Evolutionary conservation across 2,329 filamentous ascomycete species (phyloP), one percentile per base, ranked within the genome.

Genomic region (Beauveria medogensis): DNA sequence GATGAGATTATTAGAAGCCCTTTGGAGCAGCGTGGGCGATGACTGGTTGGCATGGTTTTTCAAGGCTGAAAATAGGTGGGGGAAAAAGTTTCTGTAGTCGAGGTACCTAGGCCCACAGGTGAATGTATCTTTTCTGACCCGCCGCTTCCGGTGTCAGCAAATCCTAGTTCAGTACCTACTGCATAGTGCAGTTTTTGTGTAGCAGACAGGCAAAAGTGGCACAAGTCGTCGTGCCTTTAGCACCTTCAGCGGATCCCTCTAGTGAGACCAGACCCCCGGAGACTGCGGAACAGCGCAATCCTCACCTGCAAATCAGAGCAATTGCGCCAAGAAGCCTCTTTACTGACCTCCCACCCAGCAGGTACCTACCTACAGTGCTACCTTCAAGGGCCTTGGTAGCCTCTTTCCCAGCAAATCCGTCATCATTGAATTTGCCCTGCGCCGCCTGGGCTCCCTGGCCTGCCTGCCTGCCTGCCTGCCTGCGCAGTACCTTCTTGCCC

Each of bases 91-190:
- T 28, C 47, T 59, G 47, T n/a, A 22, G 26, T 37, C 34, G 47
- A 59, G 51, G 58, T 60, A 60, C 58, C 51, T 24, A 18, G 58
- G 28, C 58, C 58, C 58, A 60, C 58, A 22, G 20, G 7, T 14
- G 14, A 6, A 60, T 30, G 51, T 60, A 60, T 51, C 51, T 60
- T 20, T 43, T 51, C 30, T 50, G 41, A 28, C 50, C 58, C 58
- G 58, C 43, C 20, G 44, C 43, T 55, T 60, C 58, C 58, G 58
- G 57, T 52, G 37, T 44, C 48, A 59, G 43, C 30, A 22, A 30
- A 34, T 22, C 46, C 56, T 30, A 18, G 47, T 51, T 24, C 24
- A 4, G 24, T 14, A 47, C 44, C 22, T 37, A 37, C 34, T 37
- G 34, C 12, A 37, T 50, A 50, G 26, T 10, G 47, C 16, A 30